A percentile compares a stretch with the other conserved stretches of the same genome.
Evolutionary conservation across 2,329 filamentous ascomycete species (phyloP).

Genomic region (Calonectria naviculata): DNA sequence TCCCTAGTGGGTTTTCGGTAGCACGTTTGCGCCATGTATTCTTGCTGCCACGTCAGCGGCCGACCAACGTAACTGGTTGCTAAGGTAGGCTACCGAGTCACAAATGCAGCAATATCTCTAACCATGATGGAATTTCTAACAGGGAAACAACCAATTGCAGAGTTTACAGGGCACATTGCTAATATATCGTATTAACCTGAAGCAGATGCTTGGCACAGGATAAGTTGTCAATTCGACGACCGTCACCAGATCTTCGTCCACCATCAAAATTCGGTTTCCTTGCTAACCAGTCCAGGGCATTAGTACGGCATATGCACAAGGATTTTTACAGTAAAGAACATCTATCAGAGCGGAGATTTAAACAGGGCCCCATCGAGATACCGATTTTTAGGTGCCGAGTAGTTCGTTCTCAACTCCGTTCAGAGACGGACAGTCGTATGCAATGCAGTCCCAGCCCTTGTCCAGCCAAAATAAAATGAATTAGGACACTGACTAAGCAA

Average conservation of each 20-base stretch:
- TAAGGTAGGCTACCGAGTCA: too few relatives aligned
- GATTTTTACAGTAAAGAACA: too few relatives aligned
- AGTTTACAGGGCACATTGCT: background rate
- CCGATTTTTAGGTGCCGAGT: background rate
- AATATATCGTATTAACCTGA: too few relatives aligned
- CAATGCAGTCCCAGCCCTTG: background rate
- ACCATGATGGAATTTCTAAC: background rate
- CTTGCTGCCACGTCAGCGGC: background rate
- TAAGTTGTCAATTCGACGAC: background rate
- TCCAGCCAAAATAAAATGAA: background rate
- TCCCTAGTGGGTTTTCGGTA: background rate
- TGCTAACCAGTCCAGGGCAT: background rate
- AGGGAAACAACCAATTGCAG: background rate
- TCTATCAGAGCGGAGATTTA: background rate
- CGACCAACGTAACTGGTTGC: background rate
- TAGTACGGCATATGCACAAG: background rate
- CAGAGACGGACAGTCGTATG: background rate
- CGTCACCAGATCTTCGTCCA: background rate
- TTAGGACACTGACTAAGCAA: background rate
- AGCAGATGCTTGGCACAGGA: too few relatives aligned
- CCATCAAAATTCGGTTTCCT: background rate
- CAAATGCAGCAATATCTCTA: background rate
- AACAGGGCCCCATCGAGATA: background rate
- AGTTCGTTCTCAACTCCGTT: background rate
- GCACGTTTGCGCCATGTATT: background rate